Conservation (phyloP, 1,139 yeast species). For the Yamadazyma sp. region DNA sequence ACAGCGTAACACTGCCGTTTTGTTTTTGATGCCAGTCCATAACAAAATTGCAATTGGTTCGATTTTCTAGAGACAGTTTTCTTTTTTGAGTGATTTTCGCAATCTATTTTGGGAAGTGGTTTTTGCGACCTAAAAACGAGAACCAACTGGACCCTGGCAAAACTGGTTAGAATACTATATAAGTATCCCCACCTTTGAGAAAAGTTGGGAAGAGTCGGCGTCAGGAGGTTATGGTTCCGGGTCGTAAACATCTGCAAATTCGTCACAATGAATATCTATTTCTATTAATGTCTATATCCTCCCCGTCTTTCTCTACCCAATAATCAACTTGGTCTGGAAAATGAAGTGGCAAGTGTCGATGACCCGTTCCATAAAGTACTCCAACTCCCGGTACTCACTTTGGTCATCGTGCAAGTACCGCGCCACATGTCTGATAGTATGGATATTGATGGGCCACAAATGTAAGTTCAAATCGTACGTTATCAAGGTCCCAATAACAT, state of each 20-base stretch:
- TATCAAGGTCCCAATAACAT: slow-evolving; percentile 37
- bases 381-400: slow-evolving; percentile 26
- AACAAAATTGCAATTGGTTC: not conserved
- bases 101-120: too few relatives aligned
- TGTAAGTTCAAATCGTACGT: slow-evolving; percentile 34
- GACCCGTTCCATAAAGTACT: slow-evolving; percentile 26
- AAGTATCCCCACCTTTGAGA: too few relatives aligned
- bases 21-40: not conserved
- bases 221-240: too few relatives aligned
- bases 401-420: slow-evolving; percentile 29
- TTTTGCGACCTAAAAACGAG: too few relatives aligned
- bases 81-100: too few relatives aligned
- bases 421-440: slow-evolving; percentile 32
- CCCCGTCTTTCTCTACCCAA: slow-evolving; percentile 11
- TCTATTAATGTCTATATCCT: not conserved
- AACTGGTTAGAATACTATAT: too few relatives aligned
- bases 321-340: slow-evolving; percentile 17
- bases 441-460: slow-evolving; percentile 39
- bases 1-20: not conserved
- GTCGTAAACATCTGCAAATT: too few relatives aligned
- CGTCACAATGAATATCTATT: not conserved
- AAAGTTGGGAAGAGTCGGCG: too few relatives aligned
- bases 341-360: slow-evolving; percentile 26
- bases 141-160: too few relatives aligned
- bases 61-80: too few relatives aligned